These are phyloP conservation scores for Sporothrix euskadiensis DNA, from an alignment of 2,329 filamentous ascomycete genomes.

Conservation along the genomic window DNA sequence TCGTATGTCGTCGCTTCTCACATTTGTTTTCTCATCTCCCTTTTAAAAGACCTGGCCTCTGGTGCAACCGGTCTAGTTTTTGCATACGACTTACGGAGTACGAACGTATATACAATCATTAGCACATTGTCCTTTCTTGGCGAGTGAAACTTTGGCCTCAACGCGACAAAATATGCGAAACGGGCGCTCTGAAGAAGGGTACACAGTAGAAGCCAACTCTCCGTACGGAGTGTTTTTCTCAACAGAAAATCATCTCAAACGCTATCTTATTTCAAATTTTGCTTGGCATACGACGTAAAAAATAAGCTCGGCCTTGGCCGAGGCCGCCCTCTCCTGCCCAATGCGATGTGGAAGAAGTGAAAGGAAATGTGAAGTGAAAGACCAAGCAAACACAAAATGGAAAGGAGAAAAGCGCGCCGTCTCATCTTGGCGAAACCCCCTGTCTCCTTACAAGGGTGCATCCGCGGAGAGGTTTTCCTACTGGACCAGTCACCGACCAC, in stretches of 20 bases:
- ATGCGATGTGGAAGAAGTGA: not conserved
- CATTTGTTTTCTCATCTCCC: not conserved
- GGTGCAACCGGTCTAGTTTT: too few relatives aligned
- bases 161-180: not conserved
- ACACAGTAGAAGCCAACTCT: not conserved
- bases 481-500: not conserved
- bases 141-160: not conserved
- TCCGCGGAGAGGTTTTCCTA: not conserved
- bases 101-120: not conserved
- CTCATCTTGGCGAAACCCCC: not conserved
- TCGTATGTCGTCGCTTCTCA: not conserved
- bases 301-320: not conserved
- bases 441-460: not conserved
- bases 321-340: not conserved
- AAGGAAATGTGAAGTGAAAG: not conserved
- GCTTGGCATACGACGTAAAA: constrained; percentile 5
- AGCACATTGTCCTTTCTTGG: not conserved
- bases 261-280: not conserved
- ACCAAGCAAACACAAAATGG: not conserved
- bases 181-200: not conserved
- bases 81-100: too few relatives aligned
- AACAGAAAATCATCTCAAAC: not conserved
- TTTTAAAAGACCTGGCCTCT: not conserved
- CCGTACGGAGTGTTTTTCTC: not conserved
- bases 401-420: not conserved